A percentile compares a stretch with the other conserved stretches of the same genome.
These are phyloP conservation scores for Rhizodiscina lignyota DNA, from an alignment of 495 filamentous ascomycete species.

Conservation along the genomic window DNA sequence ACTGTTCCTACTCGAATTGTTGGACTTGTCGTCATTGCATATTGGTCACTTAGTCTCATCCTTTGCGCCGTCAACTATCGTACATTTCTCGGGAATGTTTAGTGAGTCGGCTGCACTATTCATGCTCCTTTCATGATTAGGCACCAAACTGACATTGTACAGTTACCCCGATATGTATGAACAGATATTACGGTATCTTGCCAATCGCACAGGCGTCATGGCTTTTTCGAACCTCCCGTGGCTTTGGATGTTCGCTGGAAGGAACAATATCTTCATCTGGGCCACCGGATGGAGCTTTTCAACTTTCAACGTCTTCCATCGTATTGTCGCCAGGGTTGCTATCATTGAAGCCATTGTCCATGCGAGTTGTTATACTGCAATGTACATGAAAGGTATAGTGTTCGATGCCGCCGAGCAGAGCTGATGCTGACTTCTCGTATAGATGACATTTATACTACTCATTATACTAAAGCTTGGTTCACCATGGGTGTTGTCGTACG, in stretches of 20 bases:
- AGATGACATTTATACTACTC: background rate
- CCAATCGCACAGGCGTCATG: constrained; percentile 9
- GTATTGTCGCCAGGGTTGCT: constrained; percentile 8
- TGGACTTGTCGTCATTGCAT: constrained; percentile 21
- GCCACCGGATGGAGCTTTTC: constrained; percentile 10
- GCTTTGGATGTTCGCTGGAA: constrained; percentile 8
- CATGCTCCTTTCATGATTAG: background rate
- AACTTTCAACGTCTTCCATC: constrained; percentile 10
- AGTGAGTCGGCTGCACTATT: constrained; percentile 1
- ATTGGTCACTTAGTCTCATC: constrained; percentile 25
- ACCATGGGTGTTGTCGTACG: background rate
- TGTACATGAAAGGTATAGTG: constrained; percentile 3
- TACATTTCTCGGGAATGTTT: constrained; percentile 12
- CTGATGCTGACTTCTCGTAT: no score
- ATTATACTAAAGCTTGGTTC: background rate
- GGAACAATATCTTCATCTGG: constrained; percentile 11
- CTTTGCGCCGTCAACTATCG: constrained; percentile 24
- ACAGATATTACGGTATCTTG: constrained; percentile 8
- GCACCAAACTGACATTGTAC: background rate
- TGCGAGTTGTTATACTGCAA: constrained; percentile 7
- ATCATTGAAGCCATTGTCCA: constrained; percentile 9
- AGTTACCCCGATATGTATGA: background rate
- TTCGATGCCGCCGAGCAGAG: no score
- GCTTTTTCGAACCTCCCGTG: constrained; percentile 8
- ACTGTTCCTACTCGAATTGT: constrained; percentile 27